Conservation (phyloP, 176 grass and related monocot species). For the Oryza longistaminata region DNA sequence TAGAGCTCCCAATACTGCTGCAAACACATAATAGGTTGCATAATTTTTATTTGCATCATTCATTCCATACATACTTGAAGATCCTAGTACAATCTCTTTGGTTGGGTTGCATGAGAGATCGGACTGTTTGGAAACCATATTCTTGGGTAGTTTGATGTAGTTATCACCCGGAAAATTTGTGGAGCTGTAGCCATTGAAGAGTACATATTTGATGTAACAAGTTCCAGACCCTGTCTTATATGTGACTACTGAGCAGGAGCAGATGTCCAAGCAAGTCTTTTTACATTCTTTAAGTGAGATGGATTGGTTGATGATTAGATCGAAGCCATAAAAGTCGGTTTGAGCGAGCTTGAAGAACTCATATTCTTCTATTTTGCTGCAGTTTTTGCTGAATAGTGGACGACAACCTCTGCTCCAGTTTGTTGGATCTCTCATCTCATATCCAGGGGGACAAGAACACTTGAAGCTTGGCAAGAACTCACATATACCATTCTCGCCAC, state of each 20-base stretch:
- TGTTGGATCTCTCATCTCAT: slow-evolving; percentile 46
- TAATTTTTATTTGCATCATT: slow-evolving; percentile 39
- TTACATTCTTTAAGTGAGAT: slow-evolving; percentile 49
- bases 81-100: slow-evolving; percentile 25
- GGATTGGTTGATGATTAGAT: slow-evolving; percentile 27
- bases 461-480: slow-evolving; percentile 34
- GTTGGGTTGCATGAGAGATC: slow-evolving; percentile 28
- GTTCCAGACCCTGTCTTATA: slow-evolving; percentile 37
- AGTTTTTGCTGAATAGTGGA: slow-evolving; percentile 39
- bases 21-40: slow-evolving; percentile 54
- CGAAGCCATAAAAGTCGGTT: slow-evolving; percentile 64
- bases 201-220: slow-evolving; percentile 58
- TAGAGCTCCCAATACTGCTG: slow-evolving; percentile 44
- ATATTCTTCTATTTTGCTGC: slow-evolving; percentile 39
- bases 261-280: slow-evolving; percentile 38
- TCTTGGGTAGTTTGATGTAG: slow-evolving; percentile 63
- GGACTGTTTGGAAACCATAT: slow-evolving; percentile 25
- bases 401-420: slow-evolving; percentile 61
- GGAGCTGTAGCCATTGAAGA: slow-evolving; percentile 58
- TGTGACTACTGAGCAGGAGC: slow-evolving; percentile 49
- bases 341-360: slow-evolving; percentile 49
- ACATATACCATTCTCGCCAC: slow-evolving; percentile 64
- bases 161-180: slow-evolving; percentile 46
- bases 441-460: slow-evolving; percentile 51
- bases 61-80: slow-evolving; percentile 48